Evolutionary conservation across 345 rosid species (phyloP).

Genomic region (Hibiscus tridactylites): DNA sequence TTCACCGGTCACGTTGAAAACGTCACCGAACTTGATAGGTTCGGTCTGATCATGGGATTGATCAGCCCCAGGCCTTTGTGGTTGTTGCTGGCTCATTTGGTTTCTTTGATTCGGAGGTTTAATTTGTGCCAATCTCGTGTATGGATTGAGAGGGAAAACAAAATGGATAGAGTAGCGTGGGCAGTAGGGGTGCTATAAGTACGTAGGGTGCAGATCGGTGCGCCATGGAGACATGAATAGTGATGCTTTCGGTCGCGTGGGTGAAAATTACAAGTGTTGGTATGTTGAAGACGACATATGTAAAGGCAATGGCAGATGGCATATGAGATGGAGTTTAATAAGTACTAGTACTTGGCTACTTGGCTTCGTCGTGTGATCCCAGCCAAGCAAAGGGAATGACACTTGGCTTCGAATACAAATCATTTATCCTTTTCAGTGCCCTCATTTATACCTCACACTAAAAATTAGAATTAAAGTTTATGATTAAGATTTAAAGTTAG

Average conservation of each 20-base stretch:
- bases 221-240: neutral
- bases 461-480: too few species aligned
- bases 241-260: neutral
- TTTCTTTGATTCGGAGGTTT: neutral
- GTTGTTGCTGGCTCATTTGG: slow-evolving; percentile 12
- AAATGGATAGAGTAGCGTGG: neutral
- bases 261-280: neutral
- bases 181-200: neutral
- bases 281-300: neutral
- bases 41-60: slow-evolving; percentile 5
- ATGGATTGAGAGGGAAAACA: neutral
- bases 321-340: neutral
- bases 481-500: too few species aligned
- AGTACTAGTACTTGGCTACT: neutral
- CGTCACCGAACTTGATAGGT: slow-evolving; percentile 27
- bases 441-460: too few species aligned
- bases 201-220: neutral
- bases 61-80: neutral
- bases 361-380: neutral
- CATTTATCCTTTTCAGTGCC: too few species aligned
- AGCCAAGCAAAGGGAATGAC: neutral
- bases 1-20: slow-evolving; percentile 35
- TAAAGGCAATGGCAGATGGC: neutral
- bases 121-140: neutral
- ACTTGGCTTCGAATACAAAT: neutral